Evolutionary conservation across 2,329 filamentous ascomycete genomes (phyloP).

Genomic region (Cytospora mali): DNA sequence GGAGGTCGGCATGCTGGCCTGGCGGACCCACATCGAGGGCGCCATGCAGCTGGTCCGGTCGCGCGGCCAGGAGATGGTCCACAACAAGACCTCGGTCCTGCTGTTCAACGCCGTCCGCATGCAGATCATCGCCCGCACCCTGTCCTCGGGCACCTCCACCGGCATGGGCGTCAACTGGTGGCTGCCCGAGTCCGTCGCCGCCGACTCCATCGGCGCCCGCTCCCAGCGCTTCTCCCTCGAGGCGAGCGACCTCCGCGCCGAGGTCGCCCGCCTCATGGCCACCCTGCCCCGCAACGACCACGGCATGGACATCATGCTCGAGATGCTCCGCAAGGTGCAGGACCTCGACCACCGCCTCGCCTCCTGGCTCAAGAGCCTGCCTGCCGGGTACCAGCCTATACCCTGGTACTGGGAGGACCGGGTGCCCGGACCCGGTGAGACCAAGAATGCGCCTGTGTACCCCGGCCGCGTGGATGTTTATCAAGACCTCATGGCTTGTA

Average conservation of each 20-base stretch:
- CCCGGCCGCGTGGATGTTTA: constrained; percentile 63
- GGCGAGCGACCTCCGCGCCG: constrained; percentile 56
- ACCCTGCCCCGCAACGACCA: constrained; percentile 49
- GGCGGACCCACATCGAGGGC: constrained; percentile 65
- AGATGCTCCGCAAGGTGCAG: constrained; percentile 55
- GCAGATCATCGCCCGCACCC: constrained; percentile 62
- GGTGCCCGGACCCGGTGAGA: constrained; percentile 52
- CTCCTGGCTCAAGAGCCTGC: constrained; percentile 53
- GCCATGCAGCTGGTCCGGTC: constrained; percentile 62
- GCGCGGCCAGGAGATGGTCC: constrained; percentile 57
- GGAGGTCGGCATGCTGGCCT: constrained; percentile 57
- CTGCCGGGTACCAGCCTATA: constrained; percentile 51
- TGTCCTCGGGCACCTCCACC: constrained; percentile 55
- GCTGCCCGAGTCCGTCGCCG: constrained; percentile 54
- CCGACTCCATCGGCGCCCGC: constrained; percentile 46
- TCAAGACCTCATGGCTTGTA: constrained; percentile 58
- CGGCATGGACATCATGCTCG: constrained; percentile 53
- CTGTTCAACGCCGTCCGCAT: constrained; percentile 63
- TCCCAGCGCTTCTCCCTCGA: constrained; percentile 57
- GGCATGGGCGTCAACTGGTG: constrained; percentile 62
- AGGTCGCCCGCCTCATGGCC: constrained; percentile 54
- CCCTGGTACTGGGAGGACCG: constrained; percentile 60
- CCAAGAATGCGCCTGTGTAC: constrained; percentile 53
- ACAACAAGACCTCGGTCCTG: constrained; percentile 53
- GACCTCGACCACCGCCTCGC: constrained; percentile 56